These are phyloP conservation scores for Trametes villosa DNA, from an alignment of 768 basidiomycete species.

Conservation along the genomic window DNA sequence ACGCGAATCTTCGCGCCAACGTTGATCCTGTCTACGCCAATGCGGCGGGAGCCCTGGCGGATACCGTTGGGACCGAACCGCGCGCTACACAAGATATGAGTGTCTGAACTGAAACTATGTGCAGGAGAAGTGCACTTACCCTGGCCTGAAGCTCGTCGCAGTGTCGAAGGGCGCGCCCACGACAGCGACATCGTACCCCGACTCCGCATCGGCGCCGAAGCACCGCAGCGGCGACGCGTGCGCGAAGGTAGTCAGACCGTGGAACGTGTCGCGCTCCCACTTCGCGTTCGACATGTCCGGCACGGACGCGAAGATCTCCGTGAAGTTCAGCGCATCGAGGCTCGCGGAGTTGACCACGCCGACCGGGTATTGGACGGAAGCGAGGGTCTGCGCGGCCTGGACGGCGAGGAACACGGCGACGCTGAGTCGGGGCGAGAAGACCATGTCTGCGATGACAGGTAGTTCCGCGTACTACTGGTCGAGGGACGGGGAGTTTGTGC, in stretches of 20 bases:
- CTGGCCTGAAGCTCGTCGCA: slow-evolving; percentile 37
- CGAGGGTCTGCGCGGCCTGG: slow-evolving; percentile 9
- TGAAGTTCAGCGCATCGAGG: slow-evolving; percentile 19
- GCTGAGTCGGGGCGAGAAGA: slow-evolving; percentile 13
- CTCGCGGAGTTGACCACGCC: slow-evolving; percentile 7
- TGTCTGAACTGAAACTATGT: neutral
- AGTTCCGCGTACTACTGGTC: neutral
- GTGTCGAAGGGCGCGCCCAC: slow-evolving; percentile 39
- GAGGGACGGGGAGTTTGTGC: neutral
- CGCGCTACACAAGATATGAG: slow-evolving; percentile 20
- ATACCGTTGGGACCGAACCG: slow-evolving; percentile 41
- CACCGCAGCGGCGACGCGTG: slow-evolving; percentile 32
- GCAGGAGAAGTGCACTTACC: slow-evolving; percentile 22
- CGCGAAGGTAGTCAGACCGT: slow-evolving; percentile 37
- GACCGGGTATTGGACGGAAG: slow-evolving; percentile 17
- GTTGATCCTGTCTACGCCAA: slow-evolving; percentile 36
- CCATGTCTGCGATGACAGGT: slow-evolving; percentile 6
- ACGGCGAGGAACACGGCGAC: slow-evolving; percentile 1
- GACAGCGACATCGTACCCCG: slow-evolving; percentile 36
- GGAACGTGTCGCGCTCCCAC: slow-evolving; percentile 29
- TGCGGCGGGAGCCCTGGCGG: slow-evolving; percentile 37
- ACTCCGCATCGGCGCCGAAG: slow-evolving; percentile 32
- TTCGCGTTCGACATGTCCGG: slow-evolving; percentile 18
- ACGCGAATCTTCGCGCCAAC: slow-evolving; percentile 34
- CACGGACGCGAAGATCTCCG: slow-evolving; percentile 14